Evolutionary conservation across 192 early-diverging fungal genomes (phyloP).

Genomic region (Coemansia sp.): DNA sequence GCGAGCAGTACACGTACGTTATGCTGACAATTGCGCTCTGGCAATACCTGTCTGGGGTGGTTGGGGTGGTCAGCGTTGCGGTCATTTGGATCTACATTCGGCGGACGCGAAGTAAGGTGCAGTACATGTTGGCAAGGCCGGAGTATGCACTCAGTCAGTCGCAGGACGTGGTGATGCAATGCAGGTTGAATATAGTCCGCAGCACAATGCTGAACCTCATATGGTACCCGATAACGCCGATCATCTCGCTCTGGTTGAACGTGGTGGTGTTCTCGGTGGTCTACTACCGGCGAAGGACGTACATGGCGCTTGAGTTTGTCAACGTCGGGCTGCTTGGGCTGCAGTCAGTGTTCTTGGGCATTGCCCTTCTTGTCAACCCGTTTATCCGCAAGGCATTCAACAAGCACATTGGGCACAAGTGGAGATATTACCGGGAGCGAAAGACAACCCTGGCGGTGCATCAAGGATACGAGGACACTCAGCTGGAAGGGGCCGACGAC

Average conservation of each 20-base stretch:
- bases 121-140: constrained; percentile 2
- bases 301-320: constrained; percentile 23
- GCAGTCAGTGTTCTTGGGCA: constrained; percentile 31
- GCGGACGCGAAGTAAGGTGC: constrained; percentile 16
- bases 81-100: constrained; percentile 13
- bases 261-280: constrained; percentile 17
- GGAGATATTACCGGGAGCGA: background rate
- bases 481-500: background rate
- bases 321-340: constrained; percentile 25
- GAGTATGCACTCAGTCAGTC: constrained; percentile 3
- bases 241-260: constrained; percentile 42
- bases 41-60: constrained; percentile 28
- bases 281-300: constrained; percentile 23
- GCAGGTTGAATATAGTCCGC: constrained; percentile 17
- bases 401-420: background rate
- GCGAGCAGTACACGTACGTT: constrained; percentile 18
- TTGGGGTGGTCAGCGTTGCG: constrained; percentile 27
- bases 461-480: background rate
- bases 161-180: background rate
- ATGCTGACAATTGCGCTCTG: constrained; percentile 19
- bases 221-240: constrained; percentile 44
- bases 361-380: constrained; percentile 42
- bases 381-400: constrained; percentile 13
- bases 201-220: constrained; percentile 26
- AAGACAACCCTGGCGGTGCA: background rate